These are phyloP conservation scores for Pezicula neosporulosa DNA, from an alignment of 2,329 filamentous ascomycete genomes.

Conservation along the genomic window DNA sequence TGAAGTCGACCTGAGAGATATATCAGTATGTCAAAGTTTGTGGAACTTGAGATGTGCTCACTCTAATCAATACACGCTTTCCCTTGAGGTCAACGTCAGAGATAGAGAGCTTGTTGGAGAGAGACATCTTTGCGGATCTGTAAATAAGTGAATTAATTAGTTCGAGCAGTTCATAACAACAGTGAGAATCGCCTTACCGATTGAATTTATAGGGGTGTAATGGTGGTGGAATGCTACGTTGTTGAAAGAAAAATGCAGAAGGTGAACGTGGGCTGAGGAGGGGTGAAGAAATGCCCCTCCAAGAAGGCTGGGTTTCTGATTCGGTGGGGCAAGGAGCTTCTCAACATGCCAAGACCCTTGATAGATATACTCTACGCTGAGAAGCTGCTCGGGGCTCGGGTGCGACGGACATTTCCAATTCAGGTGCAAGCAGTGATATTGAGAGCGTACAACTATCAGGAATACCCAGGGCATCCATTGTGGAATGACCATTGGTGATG, in stretches of 20 bases:
- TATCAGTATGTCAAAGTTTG: neutral
- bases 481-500: no score
- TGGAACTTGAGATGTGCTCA: conserved; percentile 44
- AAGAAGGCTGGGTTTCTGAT: conserved; percentile 5
- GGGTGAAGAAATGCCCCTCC: conserved; percentile 14
- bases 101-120: conserved; percentile 97
- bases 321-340: conserved; percentile 14
- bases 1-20: conserved; percentile 85
- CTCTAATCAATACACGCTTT: conserved; percentile 97
- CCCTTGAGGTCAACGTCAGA: conserved; percentile 94
- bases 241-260: conserved; percentile 12
- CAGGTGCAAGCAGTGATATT: no score
- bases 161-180: no score
- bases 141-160: neutral
- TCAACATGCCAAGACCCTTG: neutral
- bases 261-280: conserved; percentile 9
- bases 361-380: neutral
- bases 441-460: no score
- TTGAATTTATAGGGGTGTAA: conserved; percentile 1
- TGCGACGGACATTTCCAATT: no score
- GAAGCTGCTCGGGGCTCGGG: no score
- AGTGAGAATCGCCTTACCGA: no score
- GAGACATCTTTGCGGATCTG: conserved; percentile 69
- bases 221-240: conserved; percentile 11
- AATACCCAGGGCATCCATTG: no score